Evolutionary conservation across 2,329 filamentous ascomycete species (phyloP), one percentile per base, ranked within the genome.

Genomic region (Aphanocladium album): DNA sequence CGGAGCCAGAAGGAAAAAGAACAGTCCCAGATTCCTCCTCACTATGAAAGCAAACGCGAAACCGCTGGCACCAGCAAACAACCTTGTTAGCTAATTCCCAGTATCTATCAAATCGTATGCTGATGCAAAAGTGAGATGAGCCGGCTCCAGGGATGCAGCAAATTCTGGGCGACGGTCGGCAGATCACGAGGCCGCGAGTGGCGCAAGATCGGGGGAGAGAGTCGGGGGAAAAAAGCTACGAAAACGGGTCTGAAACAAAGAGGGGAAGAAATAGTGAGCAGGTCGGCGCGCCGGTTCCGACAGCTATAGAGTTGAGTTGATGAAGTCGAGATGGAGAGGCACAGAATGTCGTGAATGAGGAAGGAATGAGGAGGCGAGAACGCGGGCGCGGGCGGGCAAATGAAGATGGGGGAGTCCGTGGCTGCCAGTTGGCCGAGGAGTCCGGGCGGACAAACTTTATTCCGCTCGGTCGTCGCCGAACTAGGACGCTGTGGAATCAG

Each of bases 1-100:
- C 66, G 66, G 67, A 66, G 69, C 72, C 70, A 69, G 66, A 67
- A 68, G 71, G 69, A 70, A 68, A 73, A 69, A 68, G 63, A 70
- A 70, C 66, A 56, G 51, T 59, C 60, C 51, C 49, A 67, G 69
- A 66, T 63, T 73, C 73, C 73, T 69, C 72, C 73, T 71, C 71
- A 68, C 67, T 70, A 59, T 45, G 45, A 54, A 58, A 37, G 57
- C 50, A 60, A 60, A 41, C 50, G 52, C 57, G 25, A 59, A 51
- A 53, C 50, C 50, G 19, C 50, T 60, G 57, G 41, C 25, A 54
- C 50, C 49, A 60, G 50, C 47, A 19, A 47, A 37, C 39, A 60
- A 52, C 50, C 41, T 54, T 49, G 57, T 60, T 53, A 60, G 57
- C 49, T 49, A 60, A 30, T 53, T 43, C 50, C 51, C 57, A 49